Evolutionary conservation across 805 yeast species (phyloP).

Genomic region (Pichia nanzhaoensis): DNA sequence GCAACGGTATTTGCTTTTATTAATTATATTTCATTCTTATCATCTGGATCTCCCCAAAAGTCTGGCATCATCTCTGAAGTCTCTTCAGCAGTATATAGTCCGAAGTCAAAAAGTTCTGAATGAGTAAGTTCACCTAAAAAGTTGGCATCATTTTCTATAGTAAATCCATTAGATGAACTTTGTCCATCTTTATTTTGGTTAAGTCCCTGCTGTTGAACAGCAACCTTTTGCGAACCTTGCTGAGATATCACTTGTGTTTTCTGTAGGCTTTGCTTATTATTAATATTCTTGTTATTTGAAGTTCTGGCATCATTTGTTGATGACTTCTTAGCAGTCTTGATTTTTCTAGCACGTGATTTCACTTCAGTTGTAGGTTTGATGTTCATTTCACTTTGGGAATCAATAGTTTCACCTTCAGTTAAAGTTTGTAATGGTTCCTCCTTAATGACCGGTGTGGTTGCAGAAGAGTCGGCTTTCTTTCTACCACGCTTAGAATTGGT

Average conservation of each 20-base stretch:
- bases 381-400: background rate
- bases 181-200: background rate
- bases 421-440: constrained; percentile 19
- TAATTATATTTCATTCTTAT: constrained; percentile 11
- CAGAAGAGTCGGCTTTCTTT: constrained; percentile 13
- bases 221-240: background rate
- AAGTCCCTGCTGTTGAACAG: background rate
- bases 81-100: constrained; percentile 30
- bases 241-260: background rate
- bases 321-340: background rate
- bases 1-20: too few species aligned
- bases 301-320: background rate
- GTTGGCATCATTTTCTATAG: constrained; percentile 33
- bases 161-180: background rate
- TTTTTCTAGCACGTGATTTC: background rate
- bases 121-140: constrained; percentile 28
- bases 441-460: constrained; percentile 24
- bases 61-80: constrained; percentile 18
- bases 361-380: background rate
- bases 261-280: background rate
- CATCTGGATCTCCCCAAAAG: constrained; percentile 39
- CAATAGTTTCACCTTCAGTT: background rate
- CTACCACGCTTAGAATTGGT: constrained; percentile 2
- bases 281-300: background rate
- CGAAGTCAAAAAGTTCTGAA: constrained; percentile 32